A percentile compares a stretch with the other conserved stretches of the same genome.
These are phyloP conservation scores for Diplocarpon mali DNA, from an alignment of 2,329 filamentous ascomycete species.

Conservation along the genomic window DNA sequence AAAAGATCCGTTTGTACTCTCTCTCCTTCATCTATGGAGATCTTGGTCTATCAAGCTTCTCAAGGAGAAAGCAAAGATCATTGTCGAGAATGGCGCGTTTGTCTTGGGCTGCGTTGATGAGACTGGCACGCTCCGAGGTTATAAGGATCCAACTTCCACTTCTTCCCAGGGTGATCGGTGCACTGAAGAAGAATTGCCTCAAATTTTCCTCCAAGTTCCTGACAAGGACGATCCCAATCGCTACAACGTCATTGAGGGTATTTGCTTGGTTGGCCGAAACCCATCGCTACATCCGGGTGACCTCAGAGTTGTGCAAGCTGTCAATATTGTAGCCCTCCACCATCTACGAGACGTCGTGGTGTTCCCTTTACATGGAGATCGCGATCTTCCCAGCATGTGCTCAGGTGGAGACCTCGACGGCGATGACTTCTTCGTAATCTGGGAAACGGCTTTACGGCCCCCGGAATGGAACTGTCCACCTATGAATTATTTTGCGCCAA, in stretches of 20 bases:
- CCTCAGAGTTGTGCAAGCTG: constrained; percentile 74
- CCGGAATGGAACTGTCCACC: constrained; percentile 57
- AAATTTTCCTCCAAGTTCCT: constrained; percentile 82
- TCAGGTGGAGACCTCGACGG: constrained; percentile 93
- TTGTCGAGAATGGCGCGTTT: constrained; percentile 73
- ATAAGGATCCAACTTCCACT: constrained; percentile 37
- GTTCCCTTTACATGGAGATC: constrained; percentile 71
- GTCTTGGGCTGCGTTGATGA: constrained; percentile 86
- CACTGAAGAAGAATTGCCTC: constrained; percentile 47
- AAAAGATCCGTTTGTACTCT: constrained; percentile 71
- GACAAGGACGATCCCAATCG: constrained; percentile 38
- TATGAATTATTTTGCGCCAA: constrained; percentile 62
- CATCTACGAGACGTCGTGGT: constrained; percentile 82
- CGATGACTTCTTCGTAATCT: constrained; percentile 90
- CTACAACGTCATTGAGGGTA: constrained; percentile 58
- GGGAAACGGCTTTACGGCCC: constrained; percentile 69
- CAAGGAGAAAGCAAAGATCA: constrained; percentile 84
- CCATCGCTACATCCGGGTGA: constrained; percentile 91
- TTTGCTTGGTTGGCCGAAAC: constrained; percentile 81
- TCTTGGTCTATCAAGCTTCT: constrained; percentile 82
- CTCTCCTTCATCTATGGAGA: constrained; percentile 72
- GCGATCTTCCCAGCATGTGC: constrained; percentile 84
- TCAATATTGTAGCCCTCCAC: constrained; percentile 59
- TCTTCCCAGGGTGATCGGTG: constrained; percentile 28
- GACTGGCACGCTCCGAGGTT: constrained; percentile 61